Percentiles rank a stretch among this genome's conserved stretches.
phyloP scores from a whole-genome alignment of 2,329 filamentous ascomycete species.

The Waltergamsia citrina region DNA sequence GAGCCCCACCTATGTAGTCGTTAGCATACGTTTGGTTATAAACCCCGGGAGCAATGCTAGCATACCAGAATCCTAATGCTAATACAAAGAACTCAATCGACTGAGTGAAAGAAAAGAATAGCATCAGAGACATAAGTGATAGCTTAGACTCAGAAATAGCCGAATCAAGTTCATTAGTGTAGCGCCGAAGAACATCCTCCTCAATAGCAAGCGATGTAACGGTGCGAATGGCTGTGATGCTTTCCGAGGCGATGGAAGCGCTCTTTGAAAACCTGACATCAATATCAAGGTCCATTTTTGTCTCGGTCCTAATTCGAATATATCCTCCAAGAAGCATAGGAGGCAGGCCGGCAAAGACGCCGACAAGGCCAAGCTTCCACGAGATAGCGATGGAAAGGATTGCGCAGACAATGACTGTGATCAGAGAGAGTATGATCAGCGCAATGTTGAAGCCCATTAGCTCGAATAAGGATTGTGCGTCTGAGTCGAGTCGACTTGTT shows the following conservation, averaged over 20 bases:
- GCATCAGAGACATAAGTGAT: slow-evolving; percentile 11
- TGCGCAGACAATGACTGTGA: slow-evolving; percentile 25
- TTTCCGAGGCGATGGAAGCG: slow-evolving; percentile 32
- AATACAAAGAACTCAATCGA: slow-evolving; percentile 15
- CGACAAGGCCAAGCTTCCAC: slow-evolving; percentile 39
- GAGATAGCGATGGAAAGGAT: slow-evolving; percentile 32
- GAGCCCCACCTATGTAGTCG: too few relatives aligned
- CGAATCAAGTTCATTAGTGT: slow-evolving; percentile 18
- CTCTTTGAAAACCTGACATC: slow-evolving; percentile 24
- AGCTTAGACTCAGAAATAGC: slow-evolving; percentile 10
- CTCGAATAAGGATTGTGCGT: slow-evolving; percentile 28
- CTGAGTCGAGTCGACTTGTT: slow-evolving; percentile 22
- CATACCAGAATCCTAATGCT: slow-evolving; percentile 21
- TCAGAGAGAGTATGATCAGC: slow-evolving; percentile 24
- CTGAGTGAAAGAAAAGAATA: slow-evolving; percentile 12
- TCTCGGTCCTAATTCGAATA: slow-evolving; percentile 27
- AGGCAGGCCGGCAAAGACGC: slow-evolving; percentile 31
- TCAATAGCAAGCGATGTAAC: slow-evolving; percentile 31
- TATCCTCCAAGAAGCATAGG: slow-evolving; percentile 25
- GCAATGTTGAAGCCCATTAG: too few relatives aligned
- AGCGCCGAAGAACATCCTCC: slow-evolving; percentile 19
- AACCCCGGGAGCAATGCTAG: too few relatives aligned
- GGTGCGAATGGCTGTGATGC: slow-evolving; percentile 27
- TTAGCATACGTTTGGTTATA: too few relatives aligned
- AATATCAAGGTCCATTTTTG: slow-evolving; percentile 24